Percentiles rank a stretch among this genome's conserved stretches.
phyloP scores from a whole-genome alignment of 768 basidiomycete species.

The Mycena epipterygia region DNA sequence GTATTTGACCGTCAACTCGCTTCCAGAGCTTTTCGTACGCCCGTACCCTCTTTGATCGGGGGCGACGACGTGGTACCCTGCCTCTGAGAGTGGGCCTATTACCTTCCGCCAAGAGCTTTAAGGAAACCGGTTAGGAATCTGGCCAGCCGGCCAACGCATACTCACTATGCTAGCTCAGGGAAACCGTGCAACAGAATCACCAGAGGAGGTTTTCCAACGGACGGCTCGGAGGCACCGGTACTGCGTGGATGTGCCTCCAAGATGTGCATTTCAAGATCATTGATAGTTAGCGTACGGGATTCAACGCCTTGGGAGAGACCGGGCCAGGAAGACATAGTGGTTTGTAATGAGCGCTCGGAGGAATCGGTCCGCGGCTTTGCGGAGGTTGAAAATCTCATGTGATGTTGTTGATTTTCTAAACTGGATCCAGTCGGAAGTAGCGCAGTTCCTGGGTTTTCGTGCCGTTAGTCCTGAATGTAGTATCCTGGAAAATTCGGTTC shows the following conservation, averaged over 20 bases:
- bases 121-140: neutral
- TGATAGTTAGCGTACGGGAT: conserved; percentile 56
- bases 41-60: conserved; percentile 74
- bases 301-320: conserved; percentile 8
- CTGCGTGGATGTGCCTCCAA: conserved; percentile 61
- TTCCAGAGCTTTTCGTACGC: conserved; percentile 45
- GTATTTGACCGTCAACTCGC: conserved; percentile 45
- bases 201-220: conserved; percentile 56
- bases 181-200: conserved; percentile 76
- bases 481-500: too few species aligned
- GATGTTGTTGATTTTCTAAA: too few species aligned
- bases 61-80: conserved; percentile 73
- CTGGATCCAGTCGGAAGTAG: too few species aligned
- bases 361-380: too few species aligned
- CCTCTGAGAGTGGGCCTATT: conserved; percentile 61
- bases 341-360: too few species aligned
- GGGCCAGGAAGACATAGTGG: conserved; percentile 17
- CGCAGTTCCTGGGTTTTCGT: too few species aligned
- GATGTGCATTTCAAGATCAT: conserved; percentile 65
- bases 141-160: neutral
- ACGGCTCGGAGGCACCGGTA: too few species aligned
- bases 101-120: conserved; percentile 72
- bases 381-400: too few species aligned
- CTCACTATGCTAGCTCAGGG: conserved; percentile 68
- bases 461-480: too few species aligned